phyloP scores from a whole-genome alignment of 768 basidiomycete genomes.

The Rubroboletus satanas region DNA sequence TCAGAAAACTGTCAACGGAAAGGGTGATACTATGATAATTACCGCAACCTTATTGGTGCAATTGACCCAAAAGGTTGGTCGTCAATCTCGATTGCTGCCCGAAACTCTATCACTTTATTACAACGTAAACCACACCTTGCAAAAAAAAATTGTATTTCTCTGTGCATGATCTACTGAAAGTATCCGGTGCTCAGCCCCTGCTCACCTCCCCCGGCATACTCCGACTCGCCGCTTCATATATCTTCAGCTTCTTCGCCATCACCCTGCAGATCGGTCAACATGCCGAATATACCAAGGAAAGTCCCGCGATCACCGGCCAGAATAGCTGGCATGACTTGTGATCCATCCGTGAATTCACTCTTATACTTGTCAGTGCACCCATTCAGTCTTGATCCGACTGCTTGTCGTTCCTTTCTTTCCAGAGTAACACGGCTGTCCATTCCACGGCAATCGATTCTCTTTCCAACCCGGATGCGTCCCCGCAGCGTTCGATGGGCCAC shows the following conservation, averaged over 20 bases:
- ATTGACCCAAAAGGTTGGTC: slow-evolving; percentile 39
- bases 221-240: slow-evolving; percentile 6
- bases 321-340: not conserved
- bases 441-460: slow-evolving; percentile 3
- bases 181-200: not conserved
- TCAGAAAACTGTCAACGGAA: slow-evolving; percentile 27
- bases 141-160: slow-evolving; percentile 3
- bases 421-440: not conserved
- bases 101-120: slow-evolving; percentile 54
- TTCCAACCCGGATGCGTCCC: not conserved
- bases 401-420: not conserved
- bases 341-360: slow-evolving; percentile 6
- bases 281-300: slow-evolving; percentile 10
- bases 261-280: slow-evolving; percentile 21
- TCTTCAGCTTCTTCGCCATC: slow-evolving; percentile 15
- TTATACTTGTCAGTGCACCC: slow-evolving; percentile 16
- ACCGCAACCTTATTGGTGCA: slow-evolving; percentile 37
- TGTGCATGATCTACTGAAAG: not conserved
- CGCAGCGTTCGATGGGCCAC: not conserved
- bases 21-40: slow-evolving; percentile 24
- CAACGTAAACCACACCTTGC: slow-evolving; percentile 39
- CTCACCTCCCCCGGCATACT: slow-evolving; percentile 5
- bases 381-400: not conserved
- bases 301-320: slow-evolving; percentile 24
- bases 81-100: slow-evolving; percentile 41